Evolutionary conservation across 2,329 filamentous ascomycete genomes (phyloP).

Genomic region (Cladosporium sp.): DNA sequence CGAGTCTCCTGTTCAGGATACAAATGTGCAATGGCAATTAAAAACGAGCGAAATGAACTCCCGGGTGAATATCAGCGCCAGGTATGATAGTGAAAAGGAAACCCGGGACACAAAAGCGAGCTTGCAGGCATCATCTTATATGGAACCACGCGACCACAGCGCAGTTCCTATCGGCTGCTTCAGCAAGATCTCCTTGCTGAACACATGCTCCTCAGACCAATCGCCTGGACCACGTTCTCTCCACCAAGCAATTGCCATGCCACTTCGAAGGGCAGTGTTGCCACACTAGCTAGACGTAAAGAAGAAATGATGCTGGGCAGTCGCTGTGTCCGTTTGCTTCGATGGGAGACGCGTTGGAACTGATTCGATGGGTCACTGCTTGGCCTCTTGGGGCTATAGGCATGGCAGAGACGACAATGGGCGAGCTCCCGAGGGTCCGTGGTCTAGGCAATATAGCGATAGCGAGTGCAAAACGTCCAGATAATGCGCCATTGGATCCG

Average conservation of each 20-base stretch:
- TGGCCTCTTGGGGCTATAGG: slow-evolving; percentile 18
- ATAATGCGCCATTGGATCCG: not conserved
- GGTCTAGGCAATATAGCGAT: not conserved
- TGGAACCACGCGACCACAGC: slow-evolving; percentile 7
- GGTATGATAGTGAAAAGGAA: slow-evolving; percentile 12
- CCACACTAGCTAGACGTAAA: slow-evolving; percentile 15
- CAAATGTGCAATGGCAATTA: not conserved
- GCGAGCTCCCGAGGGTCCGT: slow-evolving; percentile 3
- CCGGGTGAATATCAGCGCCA: not conserved
- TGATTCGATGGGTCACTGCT: slow-evolving; percentile 15
- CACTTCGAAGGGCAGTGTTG: slow-evolving; percentile 5
- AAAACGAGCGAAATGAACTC: not conserved
- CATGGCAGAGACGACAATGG: slow-evolving; percentile 11
- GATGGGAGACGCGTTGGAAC: not conserved
- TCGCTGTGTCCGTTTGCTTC: slow-evolving; percentile 7
- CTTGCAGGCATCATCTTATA: slow-evolving; percentile 16
- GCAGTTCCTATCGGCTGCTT: not conserved
- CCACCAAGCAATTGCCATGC: slow-evolving; percentile 21
- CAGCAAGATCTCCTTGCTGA: slow-evolving; percentile 5
- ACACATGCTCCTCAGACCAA: slow-evolving; percentile 9
- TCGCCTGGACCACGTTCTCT: slow-evolving; percentile 19
- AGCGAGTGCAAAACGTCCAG: not conserved
- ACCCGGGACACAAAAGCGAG: not conserved
- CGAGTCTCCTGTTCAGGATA: slow-evolving; percentile 4
- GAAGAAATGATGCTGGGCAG: slow-evolving; percentile 19